A percentile compares a stretch with the other conserved stretches of the same genome.
Conservation (phyloP, 2,329 filamentous ascomycete species). For the Microsporum ferrugineum region DNA sequence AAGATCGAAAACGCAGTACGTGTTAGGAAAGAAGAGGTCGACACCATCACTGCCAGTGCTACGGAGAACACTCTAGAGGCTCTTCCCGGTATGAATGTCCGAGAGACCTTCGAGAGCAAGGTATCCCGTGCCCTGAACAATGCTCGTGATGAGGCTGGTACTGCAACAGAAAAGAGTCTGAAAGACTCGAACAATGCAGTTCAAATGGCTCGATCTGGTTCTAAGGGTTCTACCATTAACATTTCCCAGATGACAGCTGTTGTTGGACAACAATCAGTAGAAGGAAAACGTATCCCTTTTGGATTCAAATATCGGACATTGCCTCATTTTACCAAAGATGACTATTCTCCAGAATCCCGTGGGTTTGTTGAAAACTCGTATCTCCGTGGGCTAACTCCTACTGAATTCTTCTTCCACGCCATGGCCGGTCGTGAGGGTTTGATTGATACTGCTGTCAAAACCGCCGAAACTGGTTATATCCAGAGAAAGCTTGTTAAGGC, state of each 20-base stretch:
- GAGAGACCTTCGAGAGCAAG: conserved; percentile 96
- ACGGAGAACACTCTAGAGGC: conserved; percentile 81
- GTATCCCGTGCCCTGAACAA: conserved; percentile 89
- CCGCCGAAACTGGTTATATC: conserved; percentile 97
- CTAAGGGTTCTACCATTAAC: conserved; percentile 98
- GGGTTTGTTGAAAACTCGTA: conserved; percentile 99
- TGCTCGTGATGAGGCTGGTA: conserved; percentile 93
- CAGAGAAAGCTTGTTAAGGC: conserved; percentile 97
- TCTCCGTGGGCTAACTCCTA: conserved; percentile 83
- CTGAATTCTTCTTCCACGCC: conserved; percentile 98
- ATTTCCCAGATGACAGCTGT: conserved; percentile 99
- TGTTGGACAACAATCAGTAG: conserved; percentile 94
- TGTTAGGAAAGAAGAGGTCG: conserved; percentile 69
- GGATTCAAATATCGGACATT: conserved; percentile 97
- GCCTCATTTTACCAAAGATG: conserved; percentile 97
- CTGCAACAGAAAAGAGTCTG: conserved; percentile 76
- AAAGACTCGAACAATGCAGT: conserved; percentile 96
- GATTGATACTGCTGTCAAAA: conserved; percentile 98
- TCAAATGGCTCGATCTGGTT: conserved; percentile 90
- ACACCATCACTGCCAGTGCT: conserved; percentile 61
- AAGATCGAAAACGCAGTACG: conserved; percentile 75
- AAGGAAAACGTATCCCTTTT: conserved; percentile 97
- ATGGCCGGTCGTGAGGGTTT: conserved; percentile 99
- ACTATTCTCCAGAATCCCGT: conserved; percentile 92
- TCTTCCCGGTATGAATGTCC: conserved; percentile 95